phyloP scores from a whole-genome alignment of 345 rosid species.

The Linum usitatissimum region DNA sequence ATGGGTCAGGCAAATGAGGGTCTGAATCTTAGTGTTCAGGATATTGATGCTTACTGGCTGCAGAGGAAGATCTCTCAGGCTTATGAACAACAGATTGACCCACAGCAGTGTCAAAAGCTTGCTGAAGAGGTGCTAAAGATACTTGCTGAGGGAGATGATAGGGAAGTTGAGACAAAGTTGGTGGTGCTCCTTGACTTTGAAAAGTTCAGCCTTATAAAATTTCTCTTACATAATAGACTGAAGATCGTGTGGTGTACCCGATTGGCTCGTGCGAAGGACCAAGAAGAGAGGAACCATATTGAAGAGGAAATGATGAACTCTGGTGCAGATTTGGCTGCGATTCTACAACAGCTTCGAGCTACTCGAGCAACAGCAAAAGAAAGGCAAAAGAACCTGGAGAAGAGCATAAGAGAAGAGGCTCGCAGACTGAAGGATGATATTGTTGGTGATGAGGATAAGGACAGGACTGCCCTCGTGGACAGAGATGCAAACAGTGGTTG shows the following conservation, averaged over 20 bases:
- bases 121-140: slow-evolving; percentile 89
- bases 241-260: slow-evolving; percentile 95
- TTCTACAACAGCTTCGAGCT: slow-evolving; percentile 87
- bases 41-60: slow-evolving; percentile 95
- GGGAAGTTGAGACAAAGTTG: slow-evolving; percentile 70
- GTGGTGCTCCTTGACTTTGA: slow-evolving; percentile 49
- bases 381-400: slow-evolving; percentile 83
- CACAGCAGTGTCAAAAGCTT: slow-evolving; percentile 73
- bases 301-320: slow-evolving; percentile 71
- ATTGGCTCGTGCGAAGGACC: slow-evolving; percentile 85
- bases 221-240: slow-evolving; percentile 53
- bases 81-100: slow-evolving; percentile 78
- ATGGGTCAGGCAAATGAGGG: slow-evolving; percentile 58
- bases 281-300: slow-evolving; percentile 61
- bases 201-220: slow-evolving; percentile 67
- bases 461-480: slow-evolving; percentile 46
- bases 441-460: slow-evolving; percentile 53
- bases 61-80: slow-evolving; percentile 90
- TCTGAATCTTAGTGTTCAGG: slow-evolving; percentile 67
- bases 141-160: slow-evolving; percentile 75
- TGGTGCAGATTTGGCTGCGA: slow-evolving; percentile 63
- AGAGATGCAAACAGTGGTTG: slow-evolving; percentile 68
- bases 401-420: slow-evolving; percentile 94
- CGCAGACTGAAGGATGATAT: slow-evolving; percentile 74
- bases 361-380: slow-evolving; percentile 92